Percentiles rank a stretch among this genome's conserved stretches.
These are phyloP conservation scores for Paxillus ammoniavirescens DNA, from an alignment of 768 basidiomycete species.

Conservation along the genomic window DNA sequence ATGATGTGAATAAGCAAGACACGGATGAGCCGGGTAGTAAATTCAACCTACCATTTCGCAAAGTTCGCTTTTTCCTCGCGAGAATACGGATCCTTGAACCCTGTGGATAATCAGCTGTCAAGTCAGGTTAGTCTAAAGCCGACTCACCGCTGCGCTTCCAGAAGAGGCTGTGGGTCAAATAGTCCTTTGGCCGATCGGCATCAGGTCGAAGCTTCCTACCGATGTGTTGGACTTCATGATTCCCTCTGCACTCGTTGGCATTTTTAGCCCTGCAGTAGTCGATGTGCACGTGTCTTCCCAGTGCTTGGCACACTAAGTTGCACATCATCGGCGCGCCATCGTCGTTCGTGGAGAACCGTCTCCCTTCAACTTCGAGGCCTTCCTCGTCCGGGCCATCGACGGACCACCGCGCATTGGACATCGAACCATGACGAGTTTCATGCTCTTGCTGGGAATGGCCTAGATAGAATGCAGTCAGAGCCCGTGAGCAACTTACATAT, in stretches of 20 bases:
- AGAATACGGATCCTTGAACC: slow-evolving; percentile 64
- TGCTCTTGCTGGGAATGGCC: slow-evolving; percentile 59
- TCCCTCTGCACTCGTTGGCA: slow-evolving; percentile 34
- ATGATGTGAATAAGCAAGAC: neutral
- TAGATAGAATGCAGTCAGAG: slow-evolving; percentile 17
- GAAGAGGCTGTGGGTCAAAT: slow-evolving; percentile 50
- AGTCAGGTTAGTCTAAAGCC: neutral
- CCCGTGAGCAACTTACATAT: neutral
- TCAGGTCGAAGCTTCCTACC: slow-evolving; percentile 39
- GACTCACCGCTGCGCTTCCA: slow-evolving; percentile 55
- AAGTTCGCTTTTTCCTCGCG: slow-evolving; percentile 53
- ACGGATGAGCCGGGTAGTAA: too few species aligned
- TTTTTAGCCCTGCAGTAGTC: slow-evolving; percentile 49
- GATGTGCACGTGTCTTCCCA: slow-evolving; percentile 55
- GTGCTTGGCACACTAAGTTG: slow-evolving; percentile 47
- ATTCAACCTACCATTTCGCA: slow-evolving; percentile 44
- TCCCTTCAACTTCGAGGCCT: slow-evolving; percentile 49
- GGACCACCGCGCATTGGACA: slow-evolving; percentile 55
- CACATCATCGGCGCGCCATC: slow-evolving; percentile 65
- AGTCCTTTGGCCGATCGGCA: slow-evolving; percentile 49
- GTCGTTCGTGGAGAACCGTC: slow-evolving; percentile 49
- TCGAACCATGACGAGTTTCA: slow-evolving; percentile 59
- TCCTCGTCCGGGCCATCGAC: slow-evolving; percentile 50
- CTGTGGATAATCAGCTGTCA: slow-evolving; percentile 25
- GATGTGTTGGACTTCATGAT: slow-evolving; percentile 46